Conservation (phyloP, 2,329 filamentous ascomycete species). For the Plenodomus tracheiphilus region DNA sequence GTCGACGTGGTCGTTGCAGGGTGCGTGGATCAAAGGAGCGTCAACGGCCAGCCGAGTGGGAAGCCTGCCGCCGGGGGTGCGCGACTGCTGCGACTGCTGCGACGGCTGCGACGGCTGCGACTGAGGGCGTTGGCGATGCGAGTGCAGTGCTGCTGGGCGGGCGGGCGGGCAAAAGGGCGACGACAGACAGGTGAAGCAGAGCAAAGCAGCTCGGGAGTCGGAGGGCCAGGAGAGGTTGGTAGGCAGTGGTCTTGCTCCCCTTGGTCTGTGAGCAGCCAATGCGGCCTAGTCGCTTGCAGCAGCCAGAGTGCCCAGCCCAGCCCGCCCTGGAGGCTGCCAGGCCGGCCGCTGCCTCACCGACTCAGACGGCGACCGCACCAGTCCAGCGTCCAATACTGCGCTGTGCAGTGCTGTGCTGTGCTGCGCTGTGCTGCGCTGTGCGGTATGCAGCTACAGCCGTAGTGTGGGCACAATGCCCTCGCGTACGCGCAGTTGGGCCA, state of each 20-base stretch:
- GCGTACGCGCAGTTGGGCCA: not conserved
- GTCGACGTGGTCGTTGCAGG: conserved; percentile 24
- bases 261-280: conserved; percentile 9
- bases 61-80: conserved; percentile 20
- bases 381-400: no score
- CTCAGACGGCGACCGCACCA: not conserved
- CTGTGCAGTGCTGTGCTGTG: no score
- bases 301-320: no score
- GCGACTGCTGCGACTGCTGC: conserved; percentile 3
- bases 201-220: conserved; percentile 6
- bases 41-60: conserved; percentile 32
- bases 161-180: not conserved
- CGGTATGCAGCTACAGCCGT: no score
- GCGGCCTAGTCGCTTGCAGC: conserved; percentile 8
- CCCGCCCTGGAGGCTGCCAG: no score
- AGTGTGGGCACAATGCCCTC: not conserved
- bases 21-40: conserved; percentile 38
- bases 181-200: no score
- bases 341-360: conserved; percentile 3
- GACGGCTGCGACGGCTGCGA: conserved; percentile 12
- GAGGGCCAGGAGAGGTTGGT: conserved; percentile 21
- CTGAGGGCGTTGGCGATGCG: conserved; percentile 25
- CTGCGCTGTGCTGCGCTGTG: no score
- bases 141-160: conserved; percentile 4
- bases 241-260: conserved; percentile 16